Evolutionary conservation across 495 filamentous ascomycete species (phyloP).

Genomic region (Neurospora sp.): DNA sequence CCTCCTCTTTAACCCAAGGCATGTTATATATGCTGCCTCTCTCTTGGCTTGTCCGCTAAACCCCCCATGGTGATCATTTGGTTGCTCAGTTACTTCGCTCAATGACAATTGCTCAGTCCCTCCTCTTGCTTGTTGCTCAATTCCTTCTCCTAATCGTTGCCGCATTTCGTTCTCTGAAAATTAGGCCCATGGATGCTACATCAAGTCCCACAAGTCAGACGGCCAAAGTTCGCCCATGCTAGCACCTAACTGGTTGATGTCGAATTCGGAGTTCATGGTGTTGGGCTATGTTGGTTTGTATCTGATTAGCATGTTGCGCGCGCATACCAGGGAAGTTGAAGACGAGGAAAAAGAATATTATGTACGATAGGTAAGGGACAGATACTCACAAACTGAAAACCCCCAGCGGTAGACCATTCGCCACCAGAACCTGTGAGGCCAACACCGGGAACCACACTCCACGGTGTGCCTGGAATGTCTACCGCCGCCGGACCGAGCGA

Average conservation of each 20-base stretch:
- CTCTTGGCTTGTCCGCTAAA: not conserved
- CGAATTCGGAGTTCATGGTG: not conserved
- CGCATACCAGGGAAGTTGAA: not conserved
- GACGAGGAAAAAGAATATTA: not conserved
- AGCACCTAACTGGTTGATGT: not conserved
- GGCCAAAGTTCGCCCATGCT: not conserved
- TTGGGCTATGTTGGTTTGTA: not conserved
- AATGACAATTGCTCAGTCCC: not conserved
- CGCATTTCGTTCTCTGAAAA: slow-evolving; percentile 80
- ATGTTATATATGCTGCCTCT: not conserved
- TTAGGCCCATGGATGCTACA: not conserved
- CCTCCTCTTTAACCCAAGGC: slow-evolving; percentile 8
- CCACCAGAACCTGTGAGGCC: not conserved
- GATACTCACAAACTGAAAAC: not conserved
- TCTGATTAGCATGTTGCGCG: not conserved
- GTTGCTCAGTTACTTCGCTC: not conserved
- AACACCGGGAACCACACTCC: not conserved
- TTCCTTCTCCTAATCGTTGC: slow-evolving; percentile 48
- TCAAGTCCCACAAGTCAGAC: not conserved
- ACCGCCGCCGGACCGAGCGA: not conserved
- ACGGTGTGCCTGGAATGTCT: slow-evolving; percentile 4
- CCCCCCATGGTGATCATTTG: not conserved
- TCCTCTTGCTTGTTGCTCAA: slow-evolving; percentile 16
- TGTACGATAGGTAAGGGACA: not conserved
- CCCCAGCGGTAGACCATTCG: not conserved